Base-by-base conservation (phyloP, 2,329 filamentous ascomycete species). In the Penicillium capsulatum region DNA sequence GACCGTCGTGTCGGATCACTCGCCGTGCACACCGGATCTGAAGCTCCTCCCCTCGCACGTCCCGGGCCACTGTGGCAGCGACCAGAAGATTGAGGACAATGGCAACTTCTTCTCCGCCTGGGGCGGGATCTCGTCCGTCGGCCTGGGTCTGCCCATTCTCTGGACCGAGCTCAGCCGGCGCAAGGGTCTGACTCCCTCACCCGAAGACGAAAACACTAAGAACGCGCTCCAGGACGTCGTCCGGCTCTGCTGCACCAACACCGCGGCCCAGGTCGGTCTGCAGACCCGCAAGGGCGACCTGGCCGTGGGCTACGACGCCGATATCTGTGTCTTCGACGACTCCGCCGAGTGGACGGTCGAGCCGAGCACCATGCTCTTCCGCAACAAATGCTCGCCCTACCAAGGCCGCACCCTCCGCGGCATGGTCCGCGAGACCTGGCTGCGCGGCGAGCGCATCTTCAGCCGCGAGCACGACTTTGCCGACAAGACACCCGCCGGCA, bases 31-130 rank as follows among this genome's bases (percentile, higher is more conserved):
- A 3, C 91, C 92, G 0, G 83, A 95, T 60, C 76, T 98, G 38
- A 98, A 98, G 67, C 77, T 94, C 13, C 77, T 96, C 0, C 90
- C 91, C 0, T 65, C 74, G 1, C 77, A 83, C 51, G 73, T 92
- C n/a, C 78, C 74, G 11, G 72, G 74, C 26, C 64, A 61, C 53
- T 57, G 54, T 37, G 38, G 52, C 44, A 45, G 65, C 16, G 53
- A 59, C 30, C n/a, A n/a, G n/a, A 64, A 68, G 11, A 54, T 57
- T 9, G 19, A 22, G 5, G 60, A 69, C 13, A 58, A 65, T 8
- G 92, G 92, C 26, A 87, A 97, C 68, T 97, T 98, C 75, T 92
- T 97, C 68, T 81, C 84, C 3, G 90, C 90, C 1, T 98, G 92
- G 92, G 92, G 92, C 38, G 92, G 92, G 10, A 95, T 98, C 58